These are phyloP conservation scores for Acer yangbiense DNA, from an alignment of 345 rosid species.

Conservation along the genomic window DNA sequence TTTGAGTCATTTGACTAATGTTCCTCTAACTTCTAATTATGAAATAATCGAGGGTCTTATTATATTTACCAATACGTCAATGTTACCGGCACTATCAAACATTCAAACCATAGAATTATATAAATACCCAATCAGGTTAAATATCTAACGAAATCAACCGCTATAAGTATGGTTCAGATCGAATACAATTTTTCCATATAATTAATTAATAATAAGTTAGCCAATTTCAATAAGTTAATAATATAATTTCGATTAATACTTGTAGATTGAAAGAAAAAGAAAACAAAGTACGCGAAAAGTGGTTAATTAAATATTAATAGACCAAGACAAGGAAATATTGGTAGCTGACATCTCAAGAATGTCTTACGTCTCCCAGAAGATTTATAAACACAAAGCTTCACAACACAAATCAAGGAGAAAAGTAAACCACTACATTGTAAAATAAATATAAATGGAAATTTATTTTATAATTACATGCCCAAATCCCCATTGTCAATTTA, in stretches of 20 bases:
- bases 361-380: conserved; percentile 18
- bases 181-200: no score
- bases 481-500: conserved; percentile 14
- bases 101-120: no score
- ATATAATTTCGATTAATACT: no score
- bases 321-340: conserved; percentile 10
- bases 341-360: conserved; percentile 20
- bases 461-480: background rate
- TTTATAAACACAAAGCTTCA: conserved; percentile 8
- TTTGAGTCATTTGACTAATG: background rate
- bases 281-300: background rate
- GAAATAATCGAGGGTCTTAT: no score
- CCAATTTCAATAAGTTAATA: no score
- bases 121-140: no score
- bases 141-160: no score
- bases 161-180: no score
- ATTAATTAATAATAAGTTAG: no score
- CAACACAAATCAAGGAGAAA: conserved; percentile 12
- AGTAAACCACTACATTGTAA: background rate
- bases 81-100: no score
- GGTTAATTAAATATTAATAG: background rate
- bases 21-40: background rate
- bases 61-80: no score
- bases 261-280: no score
- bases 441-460: background rate